A percentile compares a stretch with the other conserved stretches of the same genome.
Evolutionary conservation across 305 asterid species (phyloP).

Genomic region (Vinca major): DNA sequence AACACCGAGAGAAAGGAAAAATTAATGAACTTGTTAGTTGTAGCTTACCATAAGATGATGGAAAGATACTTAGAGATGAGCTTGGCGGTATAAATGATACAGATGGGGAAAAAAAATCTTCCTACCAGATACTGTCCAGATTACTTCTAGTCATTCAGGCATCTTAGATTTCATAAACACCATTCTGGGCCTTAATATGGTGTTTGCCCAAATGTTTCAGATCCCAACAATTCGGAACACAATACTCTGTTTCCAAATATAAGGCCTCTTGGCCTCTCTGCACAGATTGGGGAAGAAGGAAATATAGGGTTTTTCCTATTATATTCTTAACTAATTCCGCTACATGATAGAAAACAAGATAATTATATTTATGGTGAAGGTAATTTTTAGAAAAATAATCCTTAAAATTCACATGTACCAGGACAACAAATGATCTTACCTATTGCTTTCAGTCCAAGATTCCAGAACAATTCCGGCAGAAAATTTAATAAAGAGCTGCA

Average conservation of each 20-base stretch:
- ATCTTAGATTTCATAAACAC: background rate
- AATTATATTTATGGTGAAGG: too few relatives aligned
- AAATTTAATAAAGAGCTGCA: conserved; percentile 87
- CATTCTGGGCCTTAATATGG: background rate
- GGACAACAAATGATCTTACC: conserved; percentile 31
- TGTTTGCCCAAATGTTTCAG: background rate
- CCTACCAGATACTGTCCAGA: background rate
- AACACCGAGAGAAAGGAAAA: background rate
- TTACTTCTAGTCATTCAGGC: background rate
- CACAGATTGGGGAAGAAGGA: too few relatives aligned
- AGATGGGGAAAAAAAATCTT: background rate
- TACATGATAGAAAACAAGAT: too few relatives aligned
- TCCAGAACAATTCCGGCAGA: conserved; percentile 81
- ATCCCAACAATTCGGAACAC: background rate
- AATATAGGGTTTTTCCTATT: too few relatives aligned
- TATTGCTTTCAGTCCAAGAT: conserved; percentile 68
- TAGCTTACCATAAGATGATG: background rate
- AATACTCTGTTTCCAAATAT: too few relatives aligned
- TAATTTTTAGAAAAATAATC: too few relatives aligned
- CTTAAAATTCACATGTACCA: background rate
- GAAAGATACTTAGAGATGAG: background rate
- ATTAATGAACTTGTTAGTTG: background rate
- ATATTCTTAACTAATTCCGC: too few relatives aligned
- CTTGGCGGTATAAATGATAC: background rate
- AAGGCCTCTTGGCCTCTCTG: too few relatives aligned